Evolutionary conservation across 139 green algal species (phyloP).

Genomic region (Zygnema cylindricum): DNA sequence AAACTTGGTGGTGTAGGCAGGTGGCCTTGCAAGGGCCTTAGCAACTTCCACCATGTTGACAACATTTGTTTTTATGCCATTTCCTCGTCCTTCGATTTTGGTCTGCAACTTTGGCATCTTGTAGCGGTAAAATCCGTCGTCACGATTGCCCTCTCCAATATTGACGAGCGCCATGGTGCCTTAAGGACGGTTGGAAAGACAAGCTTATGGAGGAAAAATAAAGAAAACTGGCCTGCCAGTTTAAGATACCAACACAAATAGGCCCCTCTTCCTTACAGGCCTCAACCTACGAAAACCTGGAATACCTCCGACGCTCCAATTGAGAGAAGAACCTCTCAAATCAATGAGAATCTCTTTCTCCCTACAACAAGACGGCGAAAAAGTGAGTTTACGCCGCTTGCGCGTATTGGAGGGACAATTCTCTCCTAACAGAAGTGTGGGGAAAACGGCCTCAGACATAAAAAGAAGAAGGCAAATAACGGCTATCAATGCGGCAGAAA

Average conservation of each 20-base stretch:
- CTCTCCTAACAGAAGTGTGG: conserved; percentile 38
- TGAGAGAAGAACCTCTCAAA: neutral
- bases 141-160: conserved; percentile 89
- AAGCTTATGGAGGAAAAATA: neutral
- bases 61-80: conserved; percentile 99
- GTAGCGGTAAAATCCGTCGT: conserved; percentile 94
- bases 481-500: too few relatives aligned
- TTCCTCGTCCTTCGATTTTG: conserved; percentile 96
- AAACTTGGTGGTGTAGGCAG: conserved; percentile 95
- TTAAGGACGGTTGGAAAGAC: neutral
- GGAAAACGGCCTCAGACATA: neutral
- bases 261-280: neutral
- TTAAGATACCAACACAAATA: conserved; percentile 4
- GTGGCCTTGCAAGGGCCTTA: conserved; percentile 91
- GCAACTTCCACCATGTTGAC: conserved; percentile 99
- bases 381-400: conserved; percentile 36
- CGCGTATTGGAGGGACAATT: conserved; percentile 31
- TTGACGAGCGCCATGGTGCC: conserved; percentile 57
- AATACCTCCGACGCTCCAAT: conserved; percentile 1
- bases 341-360: neutral
- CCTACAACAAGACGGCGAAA: too few relatives aligned
- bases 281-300: conserved; percentile 8
- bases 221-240: neutral
- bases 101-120: conserved; percentile 96
- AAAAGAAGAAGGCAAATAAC: too few relatives aligned